A percentile compares a stretch with the other conserved stretches of the same genome.
phyloP scores from a whole-genome alignment of 768 basidiomycete genomes.

The Chalciporus pseudorubinellus region DNA sequence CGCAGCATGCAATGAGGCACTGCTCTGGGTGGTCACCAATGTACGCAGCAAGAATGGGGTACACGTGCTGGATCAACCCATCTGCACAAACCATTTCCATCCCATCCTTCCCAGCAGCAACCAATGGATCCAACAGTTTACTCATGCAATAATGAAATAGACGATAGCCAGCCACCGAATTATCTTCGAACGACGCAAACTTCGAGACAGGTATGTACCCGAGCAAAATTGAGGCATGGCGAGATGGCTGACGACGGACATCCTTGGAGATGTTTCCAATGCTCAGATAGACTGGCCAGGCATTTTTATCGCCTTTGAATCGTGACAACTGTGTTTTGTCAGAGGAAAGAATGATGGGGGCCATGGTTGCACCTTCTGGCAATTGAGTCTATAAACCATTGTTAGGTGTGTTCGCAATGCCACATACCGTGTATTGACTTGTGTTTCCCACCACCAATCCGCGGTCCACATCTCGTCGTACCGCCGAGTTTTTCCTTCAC shows the following conservation, averaged over 20 bases:
- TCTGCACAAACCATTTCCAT: constrained; percentile 9
- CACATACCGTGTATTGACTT: too few relatives aligned
- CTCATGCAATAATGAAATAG: constrained; percentile 36
- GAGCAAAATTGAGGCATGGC: constrained; percentile 34
- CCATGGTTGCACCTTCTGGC: too few relatives aligned
- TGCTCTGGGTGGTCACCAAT: constrained; percentile 16
- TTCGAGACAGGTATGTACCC: constrained; percentile 31
- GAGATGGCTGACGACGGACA: too few relatives aligned
- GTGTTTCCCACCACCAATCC: too few relatives aligned
- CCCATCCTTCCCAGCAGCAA: constrained; percentile 9
- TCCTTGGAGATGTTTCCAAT: too few relatives aligned
- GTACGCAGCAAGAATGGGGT: constrained; percentile 5
- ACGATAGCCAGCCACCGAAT: constrained; percentile 15
- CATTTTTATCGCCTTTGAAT: too few relatives aligned
- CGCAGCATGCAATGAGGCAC: constrained; percentile 11
- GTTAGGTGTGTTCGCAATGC: not conserved
- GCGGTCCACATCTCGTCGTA: too few relatives aligned
- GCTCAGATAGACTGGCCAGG: too few relatives aligned
- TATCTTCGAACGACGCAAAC: not conserved
- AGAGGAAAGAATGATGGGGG: too few relatives aligned
- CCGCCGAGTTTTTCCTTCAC: not conserved
- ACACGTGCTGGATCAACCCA: not conserved
- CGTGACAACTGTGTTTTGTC: too few relatives aligned
- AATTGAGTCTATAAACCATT: too few relatives aligned
- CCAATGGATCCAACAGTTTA: constrained; percentile 7